Evolutionary conservation across 352 stramenopile species (phyloP).

Genomic region (Nothophytophthora sp.): DNA sequence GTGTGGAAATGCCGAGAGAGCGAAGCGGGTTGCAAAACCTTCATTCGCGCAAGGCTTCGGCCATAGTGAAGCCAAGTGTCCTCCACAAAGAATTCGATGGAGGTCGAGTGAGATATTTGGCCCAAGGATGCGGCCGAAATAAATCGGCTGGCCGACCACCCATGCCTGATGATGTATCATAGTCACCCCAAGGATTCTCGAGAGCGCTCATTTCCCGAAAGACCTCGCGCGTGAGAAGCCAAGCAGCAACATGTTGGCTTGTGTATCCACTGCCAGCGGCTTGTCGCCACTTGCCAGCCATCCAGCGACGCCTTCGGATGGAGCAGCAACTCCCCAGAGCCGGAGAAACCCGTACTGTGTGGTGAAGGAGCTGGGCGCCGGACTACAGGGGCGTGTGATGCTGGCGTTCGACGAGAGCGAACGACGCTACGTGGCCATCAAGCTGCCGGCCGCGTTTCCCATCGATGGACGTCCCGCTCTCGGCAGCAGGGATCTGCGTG

Average conservation of each 20-base stretch:
- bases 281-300: background rate
- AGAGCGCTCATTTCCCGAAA: slow-evolving; percentile 15
- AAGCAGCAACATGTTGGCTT: slow-evolving; percentile 25
- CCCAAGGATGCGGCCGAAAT: no score
- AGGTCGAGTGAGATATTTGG: slow-evolving; percentile 19
- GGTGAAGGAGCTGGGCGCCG: slow-evolving; percentile 57
- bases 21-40: slow-evolving; percentile 1
- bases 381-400: slow-evolving; percentile 65
- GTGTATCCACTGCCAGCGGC: slow-evolving; percentile 10
- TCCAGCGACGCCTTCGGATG: background rate
- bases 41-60: no score
- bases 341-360: slow-evolving; percentile 48
- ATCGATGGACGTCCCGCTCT: slow-evolving; percentile 3
- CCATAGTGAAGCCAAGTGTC: slow-evolving; percentile 16
- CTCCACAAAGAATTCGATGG: slow-evolving; percentile 16
- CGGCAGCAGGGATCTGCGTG: slow-evolving; percentile 26
- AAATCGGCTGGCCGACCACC: slow-evolving; percentile 13
- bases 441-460: slow-evolving; percentile 58
- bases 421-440: slow-evolving; percentile 65
- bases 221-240: background rate
- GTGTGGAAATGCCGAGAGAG: slow-evolving; percentile 27
- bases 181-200: slow-evolving; percentile 1
- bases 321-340: background rate
- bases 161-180: slow-evolving; percentile 24
- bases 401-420: slow-evolving; percentile 51